Conservation (phyloP, 208 protist species). For the Crithidia thermophila region DNA sequence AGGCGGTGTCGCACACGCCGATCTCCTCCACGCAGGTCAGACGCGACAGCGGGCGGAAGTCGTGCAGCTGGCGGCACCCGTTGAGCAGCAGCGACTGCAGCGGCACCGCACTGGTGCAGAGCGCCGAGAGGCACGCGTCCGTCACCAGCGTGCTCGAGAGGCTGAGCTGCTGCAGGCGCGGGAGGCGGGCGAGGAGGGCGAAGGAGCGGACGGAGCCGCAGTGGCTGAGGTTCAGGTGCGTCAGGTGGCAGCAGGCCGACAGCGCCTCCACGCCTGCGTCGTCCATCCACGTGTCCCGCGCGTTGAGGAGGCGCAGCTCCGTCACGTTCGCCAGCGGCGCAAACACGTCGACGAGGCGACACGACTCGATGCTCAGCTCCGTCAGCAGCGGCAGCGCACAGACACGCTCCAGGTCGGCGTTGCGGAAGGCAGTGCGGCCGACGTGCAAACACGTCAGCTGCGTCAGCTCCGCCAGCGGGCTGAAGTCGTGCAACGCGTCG, state of each 20-base stretch:
- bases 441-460: slow-evolving; percentile 22
- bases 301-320: slow-evolving; percentile 16
- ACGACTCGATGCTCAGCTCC: slow-evolving; percentile 28
- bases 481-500: slow-evolving; percentile 19
- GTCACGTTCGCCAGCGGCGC: slow-evolving; percentile 4
- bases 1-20: slow-evolving; percentile 25
- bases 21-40: slow-evolving; percentile 15
- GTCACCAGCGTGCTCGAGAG: slow-evolving; percentile 15
- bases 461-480: slow-evolving; percentile 15
- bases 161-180: slow-evolving; percentile 20
- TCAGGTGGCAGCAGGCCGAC: slow-evolving; percentile 22
- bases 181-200: slow-evolving; percentile 14
- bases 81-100: slow-evolving; percentile 29
- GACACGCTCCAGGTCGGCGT: slow-evolving; percentile 25
- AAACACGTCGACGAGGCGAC: slow-evolving; percentile 20
- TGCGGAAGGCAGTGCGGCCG: slow-evolving; percentile 19
- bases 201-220: slow-evolving; percentile 19
- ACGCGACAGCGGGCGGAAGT: slow-evolving; percentile 22
- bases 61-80: slow-evolving; percentile 22
- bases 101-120: slow-evolving; percentile 9
- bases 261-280: slow-evolving; percentile 14
- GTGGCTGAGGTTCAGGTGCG: slow-evolving; percentile 10
- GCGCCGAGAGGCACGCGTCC: slow-evolving; percentile 7
- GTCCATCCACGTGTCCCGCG: slow-evolving; percentile 22
- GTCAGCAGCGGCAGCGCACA: slow-evolving; percentile 17